Evolutionary conservation across 2,329 filamentous ascomycete genomes (phyloP).

Genomic region (Phyllosticta citrichinensis): DNA sequence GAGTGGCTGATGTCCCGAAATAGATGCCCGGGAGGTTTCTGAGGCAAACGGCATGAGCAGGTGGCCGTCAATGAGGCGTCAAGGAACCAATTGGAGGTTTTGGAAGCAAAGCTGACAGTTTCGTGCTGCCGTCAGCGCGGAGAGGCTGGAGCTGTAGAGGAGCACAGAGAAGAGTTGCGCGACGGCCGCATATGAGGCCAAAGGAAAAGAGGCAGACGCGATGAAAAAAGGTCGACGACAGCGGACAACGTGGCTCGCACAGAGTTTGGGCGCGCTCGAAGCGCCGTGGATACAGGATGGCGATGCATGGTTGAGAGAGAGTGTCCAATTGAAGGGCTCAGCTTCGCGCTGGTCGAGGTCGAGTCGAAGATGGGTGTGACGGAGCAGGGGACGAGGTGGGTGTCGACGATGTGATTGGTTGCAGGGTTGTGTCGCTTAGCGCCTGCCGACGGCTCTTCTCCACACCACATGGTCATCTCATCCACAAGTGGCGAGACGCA

Average conservation of each 20-base stretch:
- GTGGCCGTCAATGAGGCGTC: neutral
- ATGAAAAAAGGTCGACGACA: neutral
- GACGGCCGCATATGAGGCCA: neutral
- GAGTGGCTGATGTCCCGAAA: conserved; percentile 7
- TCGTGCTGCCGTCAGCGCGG: neutral
- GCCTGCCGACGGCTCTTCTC: neutral
- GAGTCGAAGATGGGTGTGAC: neutral
- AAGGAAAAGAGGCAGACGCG: neutral
- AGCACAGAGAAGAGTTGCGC: neutral
- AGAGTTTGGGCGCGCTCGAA: neutral
- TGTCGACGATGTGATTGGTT: neutral
- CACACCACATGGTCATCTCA: neutral
- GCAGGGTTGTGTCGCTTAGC: neutral
- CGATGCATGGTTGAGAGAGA: neutral
- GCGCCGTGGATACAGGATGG: neutral
- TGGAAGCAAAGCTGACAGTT: neutral
- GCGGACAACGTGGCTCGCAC: neutral
- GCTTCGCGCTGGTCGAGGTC: neutral
- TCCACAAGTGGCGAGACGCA: neutral
- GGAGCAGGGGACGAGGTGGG: neutral
- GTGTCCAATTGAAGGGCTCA: neutral
- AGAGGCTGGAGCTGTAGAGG: neutral
- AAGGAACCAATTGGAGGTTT: neutral
- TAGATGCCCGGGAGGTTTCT: conserved; percentile 3
- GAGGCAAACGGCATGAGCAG: neutral